A percentile compares a stretch with the other conserved stretches of the same genome.
Conservation (phyloP, 2,329 filamentous ascomycete species). For the Fusarium foetens region DNA sequence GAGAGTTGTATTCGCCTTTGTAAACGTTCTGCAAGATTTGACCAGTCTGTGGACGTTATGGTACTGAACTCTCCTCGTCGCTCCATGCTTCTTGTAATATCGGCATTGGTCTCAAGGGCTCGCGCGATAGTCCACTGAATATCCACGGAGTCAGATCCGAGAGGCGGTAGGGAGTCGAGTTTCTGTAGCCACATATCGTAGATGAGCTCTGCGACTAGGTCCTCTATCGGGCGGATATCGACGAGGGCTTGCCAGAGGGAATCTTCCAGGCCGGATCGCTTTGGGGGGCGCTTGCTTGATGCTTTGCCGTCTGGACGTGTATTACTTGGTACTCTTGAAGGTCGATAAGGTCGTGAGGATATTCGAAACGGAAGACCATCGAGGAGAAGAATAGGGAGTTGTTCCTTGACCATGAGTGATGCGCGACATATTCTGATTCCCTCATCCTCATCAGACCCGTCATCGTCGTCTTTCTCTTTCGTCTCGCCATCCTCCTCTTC, state of each 20-base stretch:
- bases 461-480: not conserved
- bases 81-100: conserved; percentile 34
- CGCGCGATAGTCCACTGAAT: conserved; percentile 35
- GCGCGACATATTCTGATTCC: conserved; percentile 41
- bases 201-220: conserved; percentile 40
- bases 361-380: conserved; percentile 33
- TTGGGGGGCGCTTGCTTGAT: not conserved
- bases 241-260: conserved; percentile 32
- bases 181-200: conserved; percentile 43
- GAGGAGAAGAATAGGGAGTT: conserved; percentile 38
- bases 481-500: not conserved
- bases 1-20: conserved; percentile 41
- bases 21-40: conserved; percentile 33
- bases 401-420: conserved; percentile 29
- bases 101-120: conserved; percentile 44
- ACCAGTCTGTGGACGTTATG: conserved; percentile 37
- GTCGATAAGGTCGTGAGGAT: conserved; percentile 4
- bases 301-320: not conserved
- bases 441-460: conserved; percentile 7
- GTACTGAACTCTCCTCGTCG: conserved; percentile 27
- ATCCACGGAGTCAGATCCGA: conserved; percentile 15
- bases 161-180: conserved; percentile 35
- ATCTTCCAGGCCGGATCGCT: conserved; percentile 36
- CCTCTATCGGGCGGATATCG: conserved; percentile 25
- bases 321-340: conserved; percentile 9